Conservation (phyloP, 1,284 basidiomycete genomes). For the Microbotryum intermedium region DNA sequence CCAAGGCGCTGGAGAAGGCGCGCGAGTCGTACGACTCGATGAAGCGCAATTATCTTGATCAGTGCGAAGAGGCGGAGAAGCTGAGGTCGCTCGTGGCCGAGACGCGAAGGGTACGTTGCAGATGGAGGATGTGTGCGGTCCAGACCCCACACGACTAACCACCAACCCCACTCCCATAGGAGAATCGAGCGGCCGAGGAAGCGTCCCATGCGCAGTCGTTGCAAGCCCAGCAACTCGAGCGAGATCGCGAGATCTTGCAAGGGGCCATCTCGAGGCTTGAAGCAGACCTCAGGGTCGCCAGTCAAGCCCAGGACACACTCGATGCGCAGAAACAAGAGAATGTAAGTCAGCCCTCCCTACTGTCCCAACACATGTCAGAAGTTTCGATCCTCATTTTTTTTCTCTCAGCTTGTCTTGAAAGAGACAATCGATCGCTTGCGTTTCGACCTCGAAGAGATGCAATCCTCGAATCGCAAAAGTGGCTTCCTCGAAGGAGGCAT, state of each 20-base stretch:
- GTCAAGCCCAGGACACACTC: constrained; percentile 59
- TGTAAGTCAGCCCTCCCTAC: constrained; percentile 40
- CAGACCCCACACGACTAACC: neutral
- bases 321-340: constrained; percentile 89
- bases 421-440: constrained; percentile 87
- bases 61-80: constrained; percentile 58
- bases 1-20: constrained; percentile 59
- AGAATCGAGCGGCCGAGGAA: constrained; percentile 58
- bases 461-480: constrained; percentile 44
- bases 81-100: constrained; percentile 46
- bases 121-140: neutral
- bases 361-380: too few species aligned
- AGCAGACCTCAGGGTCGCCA: constrained; percentile 55
- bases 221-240: constrained; percentile 33
- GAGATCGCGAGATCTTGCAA: constrained; percentile 60
- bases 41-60: constrained; percentile 75
- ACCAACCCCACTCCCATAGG: constrained; percentile 23
- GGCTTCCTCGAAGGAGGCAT: constrained; percentile 38
- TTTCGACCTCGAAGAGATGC: constrained; percentile 81
- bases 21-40: constrained; percentile 60
- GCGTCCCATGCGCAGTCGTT: constrained; percentile 47
- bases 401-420: constrained; percentile 52
- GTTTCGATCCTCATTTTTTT: too few species aligned
- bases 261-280: constrained; percentile 57
- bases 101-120: constrained; percentile 14